Evolutionary conservation across 352 stramenopile genomes (phyloP).

Genomic region (Phytophthora hibernalis): DNA sequence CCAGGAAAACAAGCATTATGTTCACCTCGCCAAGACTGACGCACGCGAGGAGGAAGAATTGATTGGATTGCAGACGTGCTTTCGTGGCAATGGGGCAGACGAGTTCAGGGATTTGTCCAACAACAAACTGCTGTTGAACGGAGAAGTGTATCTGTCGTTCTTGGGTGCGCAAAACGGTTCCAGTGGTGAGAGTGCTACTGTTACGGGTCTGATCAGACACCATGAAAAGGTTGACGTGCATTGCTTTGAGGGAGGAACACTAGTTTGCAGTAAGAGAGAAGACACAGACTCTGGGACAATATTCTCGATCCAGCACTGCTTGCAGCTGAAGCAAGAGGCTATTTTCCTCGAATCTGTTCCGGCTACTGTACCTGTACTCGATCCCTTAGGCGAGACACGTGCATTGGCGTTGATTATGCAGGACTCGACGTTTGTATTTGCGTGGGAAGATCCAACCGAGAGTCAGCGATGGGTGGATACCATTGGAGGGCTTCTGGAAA

Average conservation of each 20-base stretch:
- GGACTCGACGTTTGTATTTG: constrained; percentile 28
- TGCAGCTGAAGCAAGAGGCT: constrained; percentile 51
- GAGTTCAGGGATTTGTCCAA: constrained; percentile 33
- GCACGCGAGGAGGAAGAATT: constrained; percentile 39
- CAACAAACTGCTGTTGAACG: constrained; percentile 44
- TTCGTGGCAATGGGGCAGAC: constrained; percentile 31
- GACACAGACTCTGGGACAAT: constrained; percentile 1
- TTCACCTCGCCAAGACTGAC: constrained; percentile 36
- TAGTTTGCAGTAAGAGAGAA: constrained; percentile 38
- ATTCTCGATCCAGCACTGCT: constrained; percentile 30
- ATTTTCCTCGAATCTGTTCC: constrained; percentile 49
- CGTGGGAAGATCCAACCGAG: constrained; percentile 25
- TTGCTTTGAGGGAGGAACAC: constrained; percentile 47
- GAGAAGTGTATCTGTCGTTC: constrained; percentile 32
- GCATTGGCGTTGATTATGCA: constrained; percentile 39
- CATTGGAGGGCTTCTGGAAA: constrained; percentile 42
- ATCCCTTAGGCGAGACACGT: constrained; percentile 8
- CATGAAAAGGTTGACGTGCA: constrained; percentile 33
- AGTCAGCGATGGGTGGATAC: constrained; percentile 41
- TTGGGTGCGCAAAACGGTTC: constrained; percentile 2
- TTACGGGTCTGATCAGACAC: background rate
- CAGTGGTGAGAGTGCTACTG: constrained; percentile 1
- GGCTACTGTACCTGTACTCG: constrained; percentile 29
- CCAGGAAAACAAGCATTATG: constrained; percentile 41
- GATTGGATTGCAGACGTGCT: constrained; percentile 42